These are phyloP conservation scores for Pleurotus salmoneostramineus DNA, from an alignment of 768 basidiomycete species.

Conservation along the genomic window DNA sequence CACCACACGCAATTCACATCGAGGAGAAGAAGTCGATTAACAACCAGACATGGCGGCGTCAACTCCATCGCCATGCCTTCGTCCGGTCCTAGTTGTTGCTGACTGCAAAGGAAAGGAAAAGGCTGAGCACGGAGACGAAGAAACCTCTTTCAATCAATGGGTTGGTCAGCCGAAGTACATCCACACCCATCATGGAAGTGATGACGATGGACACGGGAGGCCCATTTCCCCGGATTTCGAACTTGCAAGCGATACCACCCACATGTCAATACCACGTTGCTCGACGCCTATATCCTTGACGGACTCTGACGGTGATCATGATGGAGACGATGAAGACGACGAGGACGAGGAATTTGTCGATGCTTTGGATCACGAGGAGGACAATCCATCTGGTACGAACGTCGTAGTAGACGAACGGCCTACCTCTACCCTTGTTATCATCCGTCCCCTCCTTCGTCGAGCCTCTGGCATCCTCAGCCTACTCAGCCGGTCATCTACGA, in stretches of 20 bases:
- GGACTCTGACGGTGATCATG: not conserved
- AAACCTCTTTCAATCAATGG: not conserved
- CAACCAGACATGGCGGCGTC: not conserved
- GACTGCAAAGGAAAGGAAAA: not conserved
- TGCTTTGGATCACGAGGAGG: not conserved
- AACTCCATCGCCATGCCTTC: not conserved
- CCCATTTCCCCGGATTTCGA: not conserved
- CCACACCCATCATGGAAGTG: not conserved
- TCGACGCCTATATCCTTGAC: not conserved
- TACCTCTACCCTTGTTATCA: slow-evolving; percentile 7
- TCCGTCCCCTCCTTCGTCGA: slow-evolving; percentile 5
- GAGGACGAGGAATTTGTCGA: not conserved
- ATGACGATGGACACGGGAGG: not conserved
- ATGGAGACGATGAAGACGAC: not conserved
- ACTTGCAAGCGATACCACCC: not conserved
- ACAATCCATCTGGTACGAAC: not conserved
- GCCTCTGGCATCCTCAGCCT: not conserved
- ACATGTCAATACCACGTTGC: not conserved
- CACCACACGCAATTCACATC: too few species aligned
- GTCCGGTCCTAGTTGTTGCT: too few species aligned
- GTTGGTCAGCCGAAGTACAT: not conserved
- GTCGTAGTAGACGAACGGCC: not conserved
- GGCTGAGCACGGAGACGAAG: not conserved
- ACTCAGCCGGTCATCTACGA: slow-evolving; percentile 4
- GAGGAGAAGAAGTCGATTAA: too few species aligned